Conservation (phyloP, 108 stramenopile genomes). For the Pseudonitzschia pungens region DNA sequence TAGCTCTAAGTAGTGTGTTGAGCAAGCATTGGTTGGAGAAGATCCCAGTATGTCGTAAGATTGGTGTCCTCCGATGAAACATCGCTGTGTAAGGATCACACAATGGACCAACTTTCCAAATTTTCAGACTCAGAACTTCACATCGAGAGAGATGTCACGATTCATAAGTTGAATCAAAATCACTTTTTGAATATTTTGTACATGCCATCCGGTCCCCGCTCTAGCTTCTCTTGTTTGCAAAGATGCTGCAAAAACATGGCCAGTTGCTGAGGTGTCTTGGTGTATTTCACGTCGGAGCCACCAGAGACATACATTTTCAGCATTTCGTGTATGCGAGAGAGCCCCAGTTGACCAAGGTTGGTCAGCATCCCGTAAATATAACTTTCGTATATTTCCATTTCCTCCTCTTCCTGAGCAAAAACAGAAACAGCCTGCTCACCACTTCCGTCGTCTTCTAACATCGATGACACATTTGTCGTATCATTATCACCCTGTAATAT, state of each 20-base stretch:
- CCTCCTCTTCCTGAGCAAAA: conserved; percentile 79
- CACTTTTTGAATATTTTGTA: conserved; percentile 76
- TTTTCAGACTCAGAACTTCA: background rate
- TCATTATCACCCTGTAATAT: conserved; percentile 37
- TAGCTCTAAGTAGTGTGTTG: too few relatives aligned
- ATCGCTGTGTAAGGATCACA: too few relatives aligned
- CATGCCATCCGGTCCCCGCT: conserved; percentile 86
- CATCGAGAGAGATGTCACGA: background rate
- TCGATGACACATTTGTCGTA: background rate
- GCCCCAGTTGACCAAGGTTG: conserved; percentile 73
- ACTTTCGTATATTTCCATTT: conserved; percentile 76
- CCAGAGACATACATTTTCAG: conserved; percentile 89
- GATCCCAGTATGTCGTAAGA: too few relatives aligned
- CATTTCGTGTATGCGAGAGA: conserved; percentile 86
- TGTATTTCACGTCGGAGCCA: conserved; percentile 75
- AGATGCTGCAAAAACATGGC: conserved; percentile 72
- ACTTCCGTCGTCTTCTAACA: conserved; percentile 57
- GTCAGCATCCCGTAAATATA: conserved; percentile 91
- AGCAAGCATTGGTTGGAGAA: too few relatives aligned
- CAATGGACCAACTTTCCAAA: background rate
- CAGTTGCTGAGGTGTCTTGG: conserved; percentile 81
- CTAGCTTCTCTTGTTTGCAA: conserved; percentile 78
- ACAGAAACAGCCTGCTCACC: conserved; percentile 61
- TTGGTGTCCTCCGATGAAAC: too few relatives aligned
- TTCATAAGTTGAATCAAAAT: background rate